Percentiles rank a stretch among this genome's conserved stretches.
Conservation (phyloP, 495 filamentous ascomycete species). For the Podospora australis region DNA sequence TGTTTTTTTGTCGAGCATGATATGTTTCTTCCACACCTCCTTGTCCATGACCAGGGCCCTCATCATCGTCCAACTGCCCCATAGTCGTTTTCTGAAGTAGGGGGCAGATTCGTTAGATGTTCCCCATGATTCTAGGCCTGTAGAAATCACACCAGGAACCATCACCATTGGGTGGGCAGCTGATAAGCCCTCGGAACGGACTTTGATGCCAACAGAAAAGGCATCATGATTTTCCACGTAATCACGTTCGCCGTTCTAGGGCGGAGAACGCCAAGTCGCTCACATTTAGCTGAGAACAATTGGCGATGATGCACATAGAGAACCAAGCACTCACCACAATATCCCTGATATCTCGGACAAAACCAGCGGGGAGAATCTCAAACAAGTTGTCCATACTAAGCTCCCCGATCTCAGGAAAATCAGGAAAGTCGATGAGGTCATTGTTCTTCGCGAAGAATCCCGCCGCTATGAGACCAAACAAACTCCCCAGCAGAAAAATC, state of each 20-base stretch:
- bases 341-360: slow-evolving; percentile 76
- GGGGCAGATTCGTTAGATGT: slow-evolving; percentile 71
- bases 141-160: slow-evolving; percentile 96
- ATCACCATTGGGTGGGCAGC: slow-evolving; percentile 88
- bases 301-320: too few relatives aligned
- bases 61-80: slow-evolving; percentile 99
- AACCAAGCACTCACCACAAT: slow-evolving; percentile 56
- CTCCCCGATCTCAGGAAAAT: slow-evolving; percentile 70
- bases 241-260: slow-evolving; percentile 74
- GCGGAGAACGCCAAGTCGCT: slow-evolving; percentile 11
- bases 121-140: slow-evolving; percentile 93
- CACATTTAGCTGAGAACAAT: too few relatives aligned
- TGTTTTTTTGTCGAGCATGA: slow-evolving; percentile 90
- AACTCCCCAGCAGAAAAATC: slow-evolving; percentile 74
- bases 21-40: slow-evolving; percentile 87
- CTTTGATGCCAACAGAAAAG: slow-evolving; percentile 79
- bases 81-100: slow-evolving; percentile 89
- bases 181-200: slow-evolving; percentile 72
- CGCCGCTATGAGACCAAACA: slow-evolving; percentile 76
- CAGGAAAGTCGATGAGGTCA: slow-evolving; percentile 78
- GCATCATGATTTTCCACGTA: slow-evolving; percentile 80
- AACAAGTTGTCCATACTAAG: slow-evolving; percentile 77
- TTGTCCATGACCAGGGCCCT: slow-evolving; percentile 87
- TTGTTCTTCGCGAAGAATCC: slow-evolving; percentile 78
- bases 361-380: slow-evolving; percentile 74